Base-by-base conservation (phyloP, 257 asterid genomes). In the Fraxinus excelsior region DNA sequence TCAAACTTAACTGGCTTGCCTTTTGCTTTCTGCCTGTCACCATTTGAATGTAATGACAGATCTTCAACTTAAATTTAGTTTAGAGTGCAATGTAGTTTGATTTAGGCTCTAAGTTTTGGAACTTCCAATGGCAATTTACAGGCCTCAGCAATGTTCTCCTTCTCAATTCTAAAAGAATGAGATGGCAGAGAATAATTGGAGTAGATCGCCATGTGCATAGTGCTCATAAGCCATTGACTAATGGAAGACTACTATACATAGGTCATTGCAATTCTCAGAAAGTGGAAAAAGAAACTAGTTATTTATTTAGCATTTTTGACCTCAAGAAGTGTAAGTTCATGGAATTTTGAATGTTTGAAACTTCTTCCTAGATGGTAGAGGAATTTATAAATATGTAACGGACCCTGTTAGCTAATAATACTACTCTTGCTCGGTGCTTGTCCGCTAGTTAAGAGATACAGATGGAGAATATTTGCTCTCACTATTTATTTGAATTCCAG, bases 181-280 rank as follows among this genome's bases (percentile, higher is more conserved):
- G 14, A 42, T 42, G 74, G 74, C 60, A 12, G 74, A 71, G 35
- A 71, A 40, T 71, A 10, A 25, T 28, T 71, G 4, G 51, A 71
- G 35, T 71, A 23, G 21, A 25, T 40, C 14, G 18, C 5, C 62
- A 71, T 38, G 35, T 23, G 16, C 16, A 19, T 46, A 46, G 56
- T 46, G 56, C 56, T 46, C 2, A 16, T 16, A 46, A 14, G 44
- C 56, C 31, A 7, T 3, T 69, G 21, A n/a, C 31, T 35, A 31
- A 35, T 69, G 73, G 46, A 32, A 26, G 32, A n/a, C 25, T 32
- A 67, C 72, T 34, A 16, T 46, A 46, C 13, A 46, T 46, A 19
- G n/a, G 53, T 46, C 53, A 46, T 46, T 46, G 19, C 53, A 14
- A 46, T 46, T 46, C 19, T 46, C 53, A 14, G 5, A 46, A 40